Evolutionary conservation across 768 basidiomycete genomes (phyloP), one percentile per base, ranked within the genome.

Genomic region (Cantharellus anzutake): DNA sequence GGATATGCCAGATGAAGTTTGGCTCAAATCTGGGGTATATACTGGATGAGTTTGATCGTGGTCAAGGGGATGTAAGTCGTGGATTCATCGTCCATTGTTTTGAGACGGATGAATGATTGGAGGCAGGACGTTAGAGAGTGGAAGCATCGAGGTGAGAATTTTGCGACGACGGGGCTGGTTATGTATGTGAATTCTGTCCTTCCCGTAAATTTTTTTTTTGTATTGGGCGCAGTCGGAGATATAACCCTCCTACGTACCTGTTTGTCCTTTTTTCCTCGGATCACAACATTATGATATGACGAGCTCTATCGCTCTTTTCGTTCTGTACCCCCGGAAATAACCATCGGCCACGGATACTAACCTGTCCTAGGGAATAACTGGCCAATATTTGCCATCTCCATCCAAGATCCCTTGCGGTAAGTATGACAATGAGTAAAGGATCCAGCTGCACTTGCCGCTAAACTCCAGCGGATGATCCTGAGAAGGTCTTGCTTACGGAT

Each of bases 341-440:
- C 76, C 98, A 58, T 94, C 96, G n/a, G 96, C 98, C 67, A 94
- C 93, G n/a, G 96, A 99, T n/a, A n/a, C n/a, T n/a, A n/a, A n/a
- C n/a, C n/a, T n/a, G n/a, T n/a, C n/a, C n/a, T n/a, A n/a, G n/a
- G n/a, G n/a, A n/a, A n/a, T n/a, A n/a, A 70, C 98, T 99, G 69
- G 96, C 96, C 34, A 76, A 78, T 62, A 86, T 96, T 7, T 76
- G 98, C 60, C 76, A 98, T 44, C 80, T 92, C 14, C 98, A 98
- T 65, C 96, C 96, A 51, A 98, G 98, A 73, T 90, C 85, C 20
- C 83, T 99, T 41, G 84, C 96, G 2, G 87, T 98, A 58, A 99
- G 98, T 69, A 96, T 94, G 50, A 96, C 96, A 44, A 98, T 98
- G 68, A 97, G 72, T 75, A 98, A 56, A 84, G 96, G 57, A 84